phyloP scores from a whole-genome alignment of 139 green algal species.

The Chlorella vulgaris region DNA sequence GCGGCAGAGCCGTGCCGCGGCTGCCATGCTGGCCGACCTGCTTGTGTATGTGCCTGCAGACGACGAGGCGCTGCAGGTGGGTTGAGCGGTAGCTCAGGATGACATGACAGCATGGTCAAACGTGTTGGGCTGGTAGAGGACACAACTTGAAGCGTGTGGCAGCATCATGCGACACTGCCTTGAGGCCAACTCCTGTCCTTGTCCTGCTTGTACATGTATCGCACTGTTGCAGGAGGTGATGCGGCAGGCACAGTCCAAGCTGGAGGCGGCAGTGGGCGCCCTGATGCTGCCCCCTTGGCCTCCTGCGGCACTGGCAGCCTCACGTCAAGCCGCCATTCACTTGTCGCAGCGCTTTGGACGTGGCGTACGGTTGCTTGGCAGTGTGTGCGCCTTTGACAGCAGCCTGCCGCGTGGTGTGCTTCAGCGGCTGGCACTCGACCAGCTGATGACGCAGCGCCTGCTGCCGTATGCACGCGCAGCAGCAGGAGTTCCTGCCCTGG shows the following conservation, averaged over 20 bases:
- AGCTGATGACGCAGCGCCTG: constrained; percentile 45
- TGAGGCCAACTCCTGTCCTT: too few relatives aligned
- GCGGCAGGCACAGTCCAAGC: background rate
- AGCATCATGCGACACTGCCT: too few relatives aligned
- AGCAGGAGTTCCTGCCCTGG: constrained; percentile 33
- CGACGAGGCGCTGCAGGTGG: constrained; percentile 21
- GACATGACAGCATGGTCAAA: too few relatives aligned
- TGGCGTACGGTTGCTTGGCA: constrained; percentile 58
- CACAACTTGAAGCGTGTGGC: background rate
- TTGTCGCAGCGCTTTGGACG: constrained; percentile 63
- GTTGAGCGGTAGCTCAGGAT: too few relatives aligned
- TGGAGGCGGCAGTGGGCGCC: constrained; percentile 41
- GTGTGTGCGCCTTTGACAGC: constrained; percentile 57
- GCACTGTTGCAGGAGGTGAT: background rate
- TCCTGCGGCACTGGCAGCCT: constrained; percentile 45
- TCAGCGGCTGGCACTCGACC: constrained; percentile 51
- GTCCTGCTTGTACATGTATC: background rate
- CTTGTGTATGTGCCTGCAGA: constrained; percentile 73
- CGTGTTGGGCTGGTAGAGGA: background rate
- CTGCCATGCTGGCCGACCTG: constrained; percentile 64
- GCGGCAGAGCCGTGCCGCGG: constrained; percentile 54
- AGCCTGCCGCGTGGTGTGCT: constrained; percentile 55
- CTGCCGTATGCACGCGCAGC: constrained; percentile 59
- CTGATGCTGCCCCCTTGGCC: constrained; percentile 64
- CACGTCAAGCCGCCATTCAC: constrained; percentile 46